Percentiles rank a stretch among this genome's conserved stretches.
These are phyloP conservation scores for Pulveroboletus sp. DNA, from an alignment of 768 basidiomycete genomes.

Conservation along the genomic window DNA sequence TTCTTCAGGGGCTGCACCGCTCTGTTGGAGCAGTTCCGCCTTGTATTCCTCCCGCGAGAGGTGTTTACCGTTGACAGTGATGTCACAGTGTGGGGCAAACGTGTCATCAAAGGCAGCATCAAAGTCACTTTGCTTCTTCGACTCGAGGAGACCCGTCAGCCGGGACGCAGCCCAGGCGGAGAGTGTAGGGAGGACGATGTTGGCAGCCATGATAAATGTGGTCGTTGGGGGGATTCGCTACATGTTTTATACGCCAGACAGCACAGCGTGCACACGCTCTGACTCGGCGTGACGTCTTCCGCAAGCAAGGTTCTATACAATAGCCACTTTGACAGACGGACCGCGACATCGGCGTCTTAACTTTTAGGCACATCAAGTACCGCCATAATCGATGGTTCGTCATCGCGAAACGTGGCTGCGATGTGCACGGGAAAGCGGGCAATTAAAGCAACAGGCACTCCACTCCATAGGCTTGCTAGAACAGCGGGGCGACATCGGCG, in stretches of 20 bases:
- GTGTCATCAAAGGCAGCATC: slow-evolving; percentile 39
- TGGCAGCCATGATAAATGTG: slow-evolving; percentile 22
- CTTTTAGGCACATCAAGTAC: neutral
- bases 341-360: slow-evolving; percentile 3
- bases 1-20: slow-evolving; percentile 19
- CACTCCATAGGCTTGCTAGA: too few relatives aligned
- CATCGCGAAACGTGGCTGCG: neutral
- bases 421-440: neutral
- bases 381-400: neutral
- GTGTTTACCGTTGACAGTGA: slow-evolving; percentile 42
- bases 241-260: slow-evolving; percentile 10
- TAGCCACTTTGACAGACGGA: too few relatives aligned
- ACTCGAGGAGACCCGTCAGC: slow-evolving; percentile 37
- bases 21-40: slow-evolving; percentile 31
- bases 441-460: neutral
- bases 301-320: too few relatives aligned
- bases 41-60: slow-evolving; percentile 41
- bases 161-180: slow-evolving; percentile 40
- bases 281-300: too few relatives aligned
- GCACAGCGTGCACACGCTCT: neutral
- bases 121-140: slow-evolving; percentile 36
- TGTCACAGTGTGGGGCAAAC: slow-evolving; percentile 33
- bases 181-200: slow-evolving; percentile 40
- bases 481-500: too few relatives aligned
- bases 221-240: neutral